Evolutionary conservation across 345 rosid species (phyloP).

Genomic region (Fremontodendron californicum): DNA sequence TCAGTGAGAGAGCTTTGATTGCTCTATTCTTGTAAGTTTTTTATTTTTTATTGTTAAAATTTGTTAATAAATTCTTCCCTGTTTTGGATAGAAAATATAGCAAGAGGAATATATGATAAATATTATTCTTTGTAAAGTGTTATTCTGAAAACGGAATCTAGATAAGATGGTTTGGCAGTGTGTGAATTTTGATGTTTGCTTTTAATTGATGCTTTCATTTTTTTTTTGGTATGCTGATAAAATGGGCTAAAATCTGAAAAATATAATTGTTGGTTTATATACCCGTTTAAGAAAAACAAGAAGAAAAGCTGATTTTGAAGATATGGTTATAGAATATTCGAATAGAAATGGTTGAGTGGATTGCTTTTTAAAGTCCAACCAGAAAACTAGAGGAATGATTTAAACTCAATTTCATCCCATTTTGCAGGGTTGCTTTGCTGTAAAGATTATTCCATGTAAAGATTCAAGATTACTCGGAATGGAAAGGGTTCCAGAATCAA

Average conservation of each 20-base stretch:
- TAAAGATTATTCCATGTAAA: conserved; percentile 31
- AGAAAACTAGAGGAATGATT: conserved; percentile 7
- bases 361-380: not conserved
- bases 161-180: not conserved
- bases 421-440: conserved; percentile 32
- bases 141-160: not conserved
- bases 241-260: not conserved
- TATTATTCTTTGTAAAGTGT: not conserved
- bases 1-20: conserved; percentile 17
- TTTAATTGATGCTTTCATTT: not conserved
- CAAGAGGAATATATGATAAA: not conserved
- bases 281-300: not conserved
- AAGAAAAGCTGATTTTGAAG: not conserved
- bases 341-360: not conserved
- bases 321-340: not conserved
- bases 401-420: conserved; percentile 13
- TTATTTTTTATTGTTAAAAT: not conserved
- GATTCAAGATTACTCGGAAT: conserved; percentile 33
- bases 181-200: not conserved
- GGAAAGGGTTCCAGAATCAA: conserved; percentile 64
- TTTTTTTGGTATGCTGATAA: not conserved
- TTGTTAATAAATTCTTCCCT: not conserved
- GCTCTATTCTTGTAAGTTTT: not conserved
- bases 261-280: not conserved
- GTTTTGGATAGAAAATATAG: not conserved